Evolutionary conservation across 2,329 filamentous ascomycete species (phyloP).

Genomic region (Colletotrichum shisoi): DNA sequence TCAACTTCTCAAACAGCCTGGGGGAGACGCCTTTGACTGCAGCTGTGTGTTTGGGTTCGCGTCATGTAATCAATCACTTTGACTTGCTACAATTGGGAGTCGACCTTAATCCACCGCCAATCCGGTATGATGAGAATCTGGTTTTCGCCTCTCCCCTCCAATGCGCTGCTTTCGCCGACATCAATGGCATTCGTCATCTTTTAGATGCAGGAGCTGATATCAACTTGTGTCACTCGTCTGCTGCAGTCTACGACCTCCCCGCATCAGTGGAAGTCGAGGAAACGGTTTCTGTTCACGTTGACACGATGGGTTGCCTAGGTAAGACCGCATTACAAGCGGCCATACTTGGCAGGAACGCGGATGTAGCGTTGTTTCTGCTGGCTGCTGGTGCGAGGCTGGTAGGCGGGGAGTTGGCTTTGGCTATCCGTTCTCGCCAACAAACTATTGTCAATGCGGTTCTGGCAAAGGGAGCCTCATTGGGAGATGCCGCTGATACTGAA

Average conservation of each 20-base stretch:
- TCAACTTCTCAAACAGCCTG: neutral
- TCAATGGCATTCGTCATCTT: rapidly evolving
- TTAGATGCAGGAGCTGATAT: neutral
- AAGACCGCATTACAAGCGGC: slow-evolving; percentile 12
- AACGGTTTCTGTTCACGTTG: too few species aligned
- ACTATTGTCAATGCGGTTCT: neutral
- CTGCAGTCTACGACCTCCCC: rapidly evolving
- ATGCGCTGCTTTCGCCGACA: neutral
- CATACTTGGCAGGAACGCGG: neutral
- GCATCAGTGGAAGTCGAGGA: too few species aligned
- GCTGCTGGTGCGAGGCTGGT: neutral
- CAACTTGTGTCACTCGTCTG: neutral
- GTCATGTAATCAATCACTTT: rapidly evolving
- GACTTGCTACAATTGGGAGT: neutral
- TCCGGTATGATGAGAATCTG: rapidly evolving
- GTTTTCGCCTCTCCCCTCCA: neutral
- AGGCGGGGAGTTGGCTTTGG: neutral
- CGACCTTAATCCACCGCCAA: rapidly evolving
- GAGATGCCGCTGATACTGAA: neutral
- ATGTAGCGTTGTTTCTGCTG: rapidly evolving
- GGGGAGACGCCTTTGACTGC: neutral
- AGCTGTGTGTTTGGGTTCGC: rapidly evolving
- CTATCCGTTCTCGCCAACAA: neutral
- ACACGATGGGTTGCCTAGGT: neutral
- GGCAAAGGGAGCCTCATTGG: neutral